Base-by-base conservation (phyloP, 257 asterid species). In the Solanum arcanum region DNA sequence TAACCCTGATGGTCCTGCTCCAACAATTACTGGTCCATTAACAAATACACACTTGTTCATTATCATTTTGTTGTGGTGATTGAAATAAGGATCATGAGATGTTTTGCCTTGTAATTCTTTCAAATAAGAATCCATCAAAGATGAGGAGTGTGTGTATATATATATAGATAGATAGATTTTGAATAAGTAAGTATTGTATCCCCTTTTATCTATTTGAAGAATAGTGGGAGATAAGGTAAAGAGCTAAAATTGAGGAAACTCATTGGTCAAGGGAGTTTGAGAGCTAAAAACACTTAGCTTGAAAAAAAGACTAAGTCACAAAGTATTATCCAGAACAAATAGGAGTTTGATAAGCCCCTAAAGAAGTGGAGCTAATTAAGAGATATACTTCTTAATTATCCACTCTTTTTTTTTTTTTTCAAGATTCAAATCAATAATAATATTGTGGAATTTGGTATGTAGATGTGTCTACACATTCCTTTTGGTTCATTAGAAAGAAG, bases 1-100 rank as follows among this genome's bases (percentile, higher is more conserved):
- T 14, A 96, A 90, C 2, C 99, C 98, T 31, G 98, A 94, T 0
- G 99, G 98, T 9, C 99, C 98, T 0, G 98, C 99, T 0, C 99
- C 99, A 15, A 96, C 94, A 56, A 96, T 95, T 1, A 96, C 88
- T 2, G 99, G 95, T 3, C 94, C 95, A 13, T 94, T 94, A 0
- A 95, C 91, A 69, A 88, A 88, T 2, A 93, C 87, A 83, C 91
- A 37, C 39, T 37, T 37, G 7, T 37, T 37, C 39, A 37, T 37
- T 37, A 35, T 33, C 5, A 41, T 37, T 41, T 5, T 44, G 27
- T 70, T 44, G 27, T 70, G 68, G 35, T 37, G 39, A 37, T 62
- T 89, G 89, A 16, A 46, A 88, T 85, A 92, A 2, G 93, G 97
- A 88, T 94, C 98, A 81, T 94, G 91, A 0, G 89, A 88, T 1